Base-by-base conservation (phyloP, 306 rosid genomes). In the Trichosanthes truncata region DNA sequence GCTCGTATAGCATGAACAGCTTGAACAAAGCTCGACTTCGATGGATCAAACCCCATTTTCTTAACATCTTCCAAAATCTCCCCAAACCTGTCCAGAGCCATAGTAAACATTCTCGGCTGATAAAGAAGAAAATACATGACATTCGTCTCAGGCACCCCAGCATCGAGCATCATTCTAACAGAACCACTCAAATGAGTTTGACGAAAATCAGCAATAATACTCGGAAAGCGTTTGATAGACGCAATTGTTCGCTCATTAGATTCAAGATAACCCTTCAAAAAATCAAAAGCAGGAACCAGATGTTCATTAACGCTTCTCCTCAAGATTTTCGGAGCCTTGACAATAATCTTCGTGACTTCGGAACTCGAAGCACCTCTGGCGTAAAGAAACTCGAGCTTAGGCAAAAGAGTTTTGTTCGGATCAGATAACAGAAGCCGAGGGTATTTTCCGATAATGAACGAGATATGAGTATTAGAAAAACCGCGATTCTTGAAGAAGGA, bases 391-490 rank as follows among this genome's bases (percentile, higher is more conserved):
- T 80, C 76, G 43, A 83, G 48, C 62, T 81, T 87, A 2, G 90
- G 90, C 85, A 79, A 79, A 59, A 87, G 88, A 67, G 74, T 79
- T 10, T 63, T 67, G 6, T 77, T 76, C 25, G 87, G 80, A 6
- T 83, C 72, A 15, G 75, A 7, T 21, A 80, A 4, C 60, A 85
- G 82, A n/a, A 83, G 4, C 6, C 0, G 0, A 1, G 88, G 84
- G 8, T 3, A 20, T 38, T 1, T 35, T 20, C 5, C 9, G 52
- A 80, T 69, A 51, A 87, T 43, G 52, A n/a, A 49, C 0, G 71
- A 20, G n/a, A 85, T 53, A 0, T 82, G 75, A 13, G 86, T 3
- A 29, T 20, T 11, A 9, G 80, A 62, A 77, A 82, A 85, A 25
- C 80, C 86, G 0, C 53, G 82, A 23, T 38, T 75, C 79, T 53